Evolutionary conservation across 2,329 filamentous ascomycete genomes (phyloP), one percentile per base, ranked within the genome.

Genomic region (Apiospora saccharicola): DNA sequence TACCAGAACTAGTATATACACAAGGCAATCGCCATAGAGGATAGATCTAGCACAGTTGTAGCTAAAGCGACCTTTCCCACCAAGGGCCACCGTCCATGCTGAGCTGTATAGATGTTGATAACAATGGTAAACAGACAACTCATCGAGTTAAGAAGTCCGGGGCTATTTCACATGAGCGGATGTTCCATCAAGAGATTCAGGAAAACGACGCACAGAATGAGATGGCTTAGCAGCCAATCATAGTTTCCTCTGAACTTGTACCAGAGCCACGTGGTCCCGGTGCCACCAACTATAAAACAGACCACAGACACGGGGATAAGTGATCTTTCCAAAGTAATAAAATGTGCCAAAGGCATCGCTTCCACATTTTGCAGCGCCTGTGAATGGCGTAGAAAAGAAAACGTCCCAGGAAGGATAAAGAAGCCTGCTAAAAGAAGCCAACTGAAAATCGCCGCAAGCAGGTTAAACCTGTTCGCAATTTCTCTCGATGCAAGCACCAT

Each of bases 401-500:
- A 51, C 8, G 49, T 24, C 49, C 49, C n/a, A 26, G 49, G 49
- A 26, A 51, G 49, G n/a, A 51, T 51, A 51, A 51, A 24, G 10
- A 51, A 51, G n/a, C 49, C 49, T 51, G n/a, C n/a, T 51, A 51
- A 26, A 51, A 51, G 49, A 51, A 51, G 49, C 49, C n/a, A 51
- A 26, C 8, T 51, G 10, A 51, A 51, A 51, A 51, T 4, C 49
- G 49, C 49, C 49, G 49, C n/a, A 51, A 51, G 49, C n/a, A 51
- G n/a, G n/a, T 51, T 51, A 24, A 51, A 51, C 49, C n/a, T 51
- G n/a, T 51, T 51, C 49, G 7, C n/a, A 24, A 51, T 51, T 26
- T 26, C n/a, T 51, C 49, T 51, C 49, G 49, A 51, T 51, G n/a
- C n/a, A 51, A 51, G 49, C 49, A 51, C 49, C n/a, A 51, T 51